Evolutionary conservation across 495 filamentous ascomycete species (phyloP).

Genomic region (Lophium mytilinum): DNA sequence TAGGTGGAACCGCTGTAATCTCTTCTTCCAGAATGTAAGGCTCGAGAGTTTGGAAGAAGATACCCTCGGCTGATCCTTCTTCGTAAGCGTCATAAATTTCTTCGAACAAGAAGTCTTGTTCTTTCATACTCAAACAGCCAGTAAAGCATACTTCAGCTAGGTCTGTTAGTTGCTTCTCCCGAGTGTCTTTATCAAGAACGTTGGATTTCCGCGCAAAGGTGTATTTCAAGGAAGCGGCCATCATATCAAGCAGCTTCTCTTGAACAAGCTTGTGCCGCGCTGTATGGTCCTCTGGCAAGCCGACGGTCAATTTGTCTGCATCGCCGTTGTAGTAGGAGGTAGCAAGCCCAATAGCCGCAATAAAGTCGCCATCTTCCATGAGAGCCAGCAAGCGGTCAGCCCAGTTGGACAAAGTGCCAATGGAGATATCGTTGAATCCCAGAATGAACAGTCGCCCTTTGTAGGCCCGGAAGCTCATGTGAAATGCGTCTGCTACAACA

Average conservation of each 20-base stretch:
- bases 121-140: conserved; percentile 66
- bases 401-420: conserved; percentile 93
- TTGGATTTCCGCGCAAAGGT: conserved; percentile 48
- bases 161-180: conserved; percentile 38
- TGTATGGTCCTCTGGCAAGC: conserved; percentile 75
- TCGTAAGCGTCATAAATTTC: conserved; percentile 86
- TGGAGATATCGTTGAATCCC: conserved; percentile 79
- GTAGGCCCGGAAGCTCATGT: conserved; percentile 93
- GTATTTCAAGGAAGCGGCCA: conserved; percentile 85
- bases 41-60: conserved; percentile 83
- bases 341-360: conserved; percentile 80
- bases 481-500: conserved; percentile 92
- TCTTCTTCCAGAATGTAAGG: conserved; percentile 73
- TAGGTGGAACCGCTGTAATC: conserved; percentile 68
- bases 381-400: conserved; percentile 92
- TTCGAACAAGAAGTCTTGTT: conserved; percentile 80
- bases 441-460: conserved; percentile 90
- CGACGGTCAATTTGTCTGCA: conserved; percentile 84
- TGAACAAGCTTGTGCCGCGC: conserved; percentile 73
- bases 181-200: conserved; percentile 38
- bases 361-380: conserved; percentile 92
- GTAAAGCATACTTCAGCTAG: conserved; percentile 77
- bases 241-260: conserved; percentile 88
- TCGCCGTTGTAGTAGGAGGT: conserved; percentile 86
- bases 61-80: conserved; percentile 58